Base-by-base conservation (phyloP, 768 basidiomycete genomes). In the Russula earlei region DNA sequence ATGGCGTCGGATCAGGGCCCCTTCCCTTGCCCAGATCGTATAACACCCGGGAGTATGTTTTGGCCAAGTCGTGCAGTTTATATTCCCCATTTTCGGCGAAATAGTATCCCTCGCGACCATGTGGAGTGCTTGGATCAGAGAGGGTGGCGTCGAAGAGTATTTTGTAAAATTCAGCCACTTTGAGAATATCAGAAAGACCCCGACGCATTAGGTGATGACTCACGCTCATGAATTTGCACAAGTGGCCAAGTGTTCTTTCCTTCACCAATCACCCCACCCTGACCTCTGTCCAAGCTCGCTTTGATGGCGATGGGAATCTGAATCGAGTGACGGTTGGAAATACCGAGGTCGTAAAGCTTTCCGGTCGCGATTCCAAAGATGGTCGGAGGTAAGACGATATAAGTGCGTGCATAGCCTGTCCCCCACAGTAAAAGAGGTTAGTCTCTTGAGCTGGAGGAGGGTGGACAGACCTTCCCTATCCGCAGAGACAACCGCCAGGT, bases 231-330 rank as follows among this genome's bases (percentile, higher is more conserved):
- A 49, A 83, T 73, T 55, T 82, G 74, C 19, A 84, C 77, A 57
- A 80, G 70, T 0, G 77, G 74, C 83, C 82, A 86, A 6, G 80
- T 42, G 51, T 84, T 82, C 62, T 73, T 68, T 1, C 85, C 84
- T 40, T 72, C 62, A 0, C 83, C 82, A 4, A 85, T 69, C 62
- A 80, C 68, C 12, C 80, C 81, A 0, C 72, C 81, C 29, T 75
- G 72, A 0, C 73, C 73, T 36, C 83, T 72, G 58, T 63, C 68
- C 40, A 83, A 62, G 22, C 74, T 64, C 0, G 74, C 75, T 12
- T 67, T 66, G 53, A 84, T 74, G 4, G 81, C 63, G 0, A 34
- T 22, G 2, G 80, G 82, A 27, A 85, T 75, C 57, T 80, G 80
- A 7, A 71, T 66, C 0, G 82, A 84, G 50, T 75, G 70, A 1